Evolutionary conservation across 176 grass and related monocot genomes (phyloP).

Genomic region (Aegilops longissima): DNA sequence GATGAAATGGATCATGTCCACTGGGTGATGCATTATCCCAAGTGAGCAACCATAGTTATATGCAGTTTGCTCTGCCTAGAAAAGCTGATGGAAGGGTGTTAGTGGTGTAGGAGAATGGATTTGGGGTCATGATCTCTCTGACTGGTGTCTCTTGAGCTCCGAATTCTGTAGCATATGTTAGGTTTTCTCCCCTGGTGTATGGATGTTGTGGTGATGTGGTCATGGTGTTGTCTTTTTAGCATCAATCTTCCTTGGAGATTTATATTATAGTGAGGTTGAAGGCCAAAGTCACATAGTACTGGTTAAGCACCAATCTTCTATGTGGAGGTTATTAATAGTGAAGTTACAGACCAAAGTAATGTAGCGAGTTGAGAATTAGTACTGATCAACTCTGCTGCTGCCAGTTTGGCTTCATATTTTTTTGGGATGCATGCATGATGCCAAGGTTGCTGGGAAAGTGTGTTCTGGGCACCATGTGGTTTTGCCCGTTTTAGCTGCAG

Average conservation of each 20-base stretch:
- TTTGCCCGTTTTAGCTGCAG: background rate
- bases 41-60: background rate
- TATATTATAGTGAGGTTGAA: background rate
- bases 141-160: constrained; percentile 8
- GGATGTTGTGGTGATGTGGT: background rate
- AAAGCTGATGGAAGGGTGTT: background rate
- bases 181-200: background rate
- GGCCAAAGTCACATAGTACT: background rate
- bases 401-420: background rate
- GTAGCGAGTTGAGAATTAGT: no score
- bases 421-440: background rate
- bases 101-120: constrained; percentile 8
- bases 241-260: background rate
- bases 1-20: background rate
- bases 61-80: background rate
- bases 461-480: background rate
- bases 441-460: background rate
- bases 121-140: constrained; percentile 37
- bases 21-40: background rate
- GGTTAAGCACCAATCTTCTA: background rate
- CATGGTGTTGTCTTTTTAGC: background rate
- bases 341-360: no score
- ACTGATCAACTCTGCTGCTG: no score
- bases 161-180: constrained; percentile 30
- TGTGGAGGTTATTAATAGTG: background rate